Percentiles rank a stretch among this genome's conserved stretches.
These are phyloP conservation scores for Salmacisia buchloeana DNA, from an alignment of 1,284 basidiomycete species.

Conservation along the genomic window DNA sequence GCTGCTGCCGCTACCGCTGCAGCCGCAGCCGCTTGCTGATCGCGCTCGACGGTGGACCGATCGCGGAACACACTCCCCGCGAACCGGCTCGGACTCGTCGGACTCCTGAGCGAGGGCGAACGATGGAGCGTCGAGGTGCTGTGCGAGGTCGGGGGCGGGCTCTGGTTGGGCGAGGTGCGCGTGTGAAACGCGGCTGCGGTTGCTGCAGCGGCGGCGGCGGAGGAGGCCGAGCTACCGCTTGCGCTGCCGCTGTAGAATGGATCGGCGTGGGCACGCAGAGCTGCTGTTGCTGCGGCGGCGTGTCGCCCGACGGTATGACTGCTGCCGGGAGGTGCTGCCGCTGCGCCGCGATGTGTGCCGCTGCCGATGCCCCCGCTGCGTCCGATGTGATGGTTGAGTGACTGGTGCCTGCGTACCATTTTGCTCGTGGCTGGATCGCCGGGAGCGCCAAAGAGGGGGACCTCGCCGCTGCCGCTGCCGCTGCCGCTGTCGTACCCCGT, in stretches of 20 bases:
- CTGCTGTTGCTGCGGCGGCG: neutral
- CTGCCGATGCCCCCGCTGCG: neutral
- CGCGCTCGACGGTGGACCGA: neutral
- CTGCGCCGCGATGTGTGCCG: neutral
- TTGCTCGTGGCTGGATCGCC: neutral
- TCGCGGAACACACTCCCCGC: neutral
- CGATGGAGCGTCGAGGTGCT: too few species aligned
- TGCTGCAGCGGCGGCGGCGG: too few species aligned
- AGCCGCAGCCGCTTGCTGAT: neutral
- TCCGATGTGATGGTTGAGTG: constrained; percentile 4
- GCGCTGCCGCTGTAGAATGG: neutral
- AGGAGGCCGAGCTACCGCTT: too few species aligned
- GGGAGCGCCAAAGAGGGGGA: neutral
- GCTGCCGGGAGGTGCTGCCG: neutral
- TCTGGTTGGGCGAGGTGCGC: neutral
- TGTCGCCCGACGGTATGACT: neutral
- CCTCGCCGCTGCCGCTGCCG: too few species aligned
- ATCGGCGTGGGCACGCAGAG: neutral
- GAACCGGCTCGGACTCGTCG: neutral
- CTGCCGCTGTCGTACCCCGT: too few species aligned
- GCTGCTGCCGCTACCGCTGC: too few species aligned
- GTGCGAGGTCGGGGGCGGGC: neutral
- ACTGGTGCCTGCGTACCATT: constrained; percentile 5
- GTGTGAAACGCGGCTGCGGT: too few species aligned
- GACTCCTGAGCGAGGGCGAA: neutral